A percentile compares a stretch with the other conserved stretches of the same genome.
phyloP scores from a whole-genome alignment of 1,284 basidiomycete species.

The Cystobasidium slooffiae region DNA sequence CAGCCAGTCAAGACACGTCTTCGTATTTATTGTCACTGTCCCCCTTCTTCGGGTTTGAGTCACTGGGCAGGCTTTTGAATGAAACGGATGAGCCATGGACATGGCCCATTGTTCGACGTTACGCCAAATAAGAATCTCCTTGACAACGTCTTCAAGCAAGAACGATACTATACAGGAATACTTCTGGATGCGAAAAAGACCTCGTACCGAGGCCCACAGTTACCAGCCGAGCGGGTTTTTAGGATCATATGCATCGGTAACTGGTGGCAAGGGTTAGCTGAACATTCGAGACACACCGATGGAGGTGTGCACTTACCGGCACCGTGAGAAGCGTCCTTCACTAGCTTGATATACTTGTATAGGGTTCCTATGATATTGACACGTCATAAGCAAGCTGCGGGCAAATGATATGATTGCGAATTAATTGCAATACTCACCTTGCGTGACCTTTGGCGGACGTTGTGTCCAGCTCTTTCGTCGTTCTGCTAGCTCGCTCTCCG shows the following conservation, averaged over 20 bases:
- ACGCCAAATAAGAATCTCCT: no score
- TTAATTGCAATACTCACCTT: no score
- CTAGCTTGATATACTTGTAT: conserved; percentile 26
- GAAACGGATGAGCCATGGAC: no score
- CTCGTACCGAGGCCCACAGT: background rate
- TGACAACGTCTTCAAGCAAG: no score
- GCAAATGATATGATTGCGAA: no score
- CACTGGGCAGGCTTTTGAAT: no score
- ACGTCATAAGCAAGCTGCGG: no score
- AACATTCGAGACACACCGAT: background rate
- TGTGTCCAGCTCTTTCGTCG: conserved; percentile 70
- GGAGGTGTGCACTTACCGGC: background rate
- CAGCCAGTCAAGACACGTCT: no score
- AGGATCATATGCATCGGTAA: conserved; percentile 40
- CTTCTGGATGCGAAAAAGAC: background rate
- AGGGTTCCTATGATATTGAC: conserved; percentile 29
- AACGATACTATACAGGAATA: background rate
- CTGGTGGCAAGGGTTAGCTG: background rate
- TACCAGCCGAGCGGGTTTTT: conserved; percentile 3
- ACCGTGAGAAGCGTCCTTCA: conserved; percentile 25
- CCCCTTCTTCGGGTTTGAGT: no score
- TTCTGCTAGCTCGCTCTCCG: conserved; percentile 70
- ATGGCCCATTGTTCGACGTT: no score
- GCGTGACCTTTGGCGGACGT: conserved; percentile 38
- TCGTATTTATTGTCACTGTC: no score